Percentiles rank a stretch among this genome's conserved stretches.
These are phyloP conservation scores for Penicillium sp. DNA, from an alignment of 2,329 filamentous ascomycete species.

Conservation along the genomic window DNA sequence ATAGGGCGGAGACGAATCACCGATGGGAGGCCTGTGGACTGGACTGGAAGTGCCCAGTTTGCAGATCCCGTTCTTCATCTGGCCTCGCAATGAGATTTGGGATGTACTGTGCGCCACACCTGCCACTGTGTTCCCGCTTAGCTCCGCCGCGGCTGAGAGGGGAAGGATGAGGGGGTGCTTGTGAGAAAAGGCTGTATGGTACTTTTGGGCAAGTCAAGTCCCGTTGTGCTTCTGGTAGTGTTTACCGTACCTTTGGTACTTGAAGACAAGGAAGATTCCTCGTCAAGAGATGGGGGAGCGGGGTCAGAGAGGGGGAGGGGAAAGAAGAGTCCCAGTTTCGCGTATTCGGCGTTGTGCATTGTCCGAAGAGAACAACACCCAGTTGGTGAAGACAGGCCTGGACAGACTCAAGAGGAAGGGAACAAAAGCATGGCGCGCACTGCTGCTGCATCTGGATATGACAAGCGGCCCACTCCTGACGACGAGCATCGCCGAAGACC, in stretches of 20 bases:
- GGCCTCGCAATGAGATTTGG: constrained; percentile 14
- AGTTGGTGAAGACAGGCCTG: not conserved
- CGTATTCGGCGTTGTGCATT: not conserved
- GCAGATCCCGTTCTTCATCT: constrained; percentile 17
- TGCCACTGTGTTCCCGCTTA: constrained; percentile 9
- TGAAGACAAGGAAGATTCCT: not conserved
- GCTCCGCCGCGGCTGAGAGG: constrained; percentile 14
- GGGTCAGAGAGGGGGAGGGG: not conserved
- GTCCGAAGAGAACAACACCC: not conserved
- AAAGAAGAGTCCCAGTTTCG: too few relatives aligned
- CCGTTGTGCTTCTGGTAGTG: constrained; percentile 1
- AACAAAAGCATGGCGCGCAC: constrained; percentile 5
- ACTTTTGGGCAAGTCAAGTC: constrained; percentile 7
- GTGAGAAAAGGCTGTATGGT: not conserved
- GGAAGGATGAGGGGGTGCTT: not conserved
- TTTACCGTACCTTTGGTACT: not conserved
- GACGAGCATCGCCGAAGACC: constrained; percentile 9
- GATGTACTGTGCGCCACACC: constrained; percentile 13
- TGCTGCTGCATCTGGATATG: constrained; percentile 21
- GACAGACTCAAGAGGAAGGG: not conserved
- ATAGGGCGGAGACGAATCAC: constrained; percentile 12
- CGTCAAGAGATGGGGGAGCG: not conserved
- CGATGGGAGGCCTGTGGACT: not conserved
- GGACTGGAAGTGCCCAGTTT: not conserved
- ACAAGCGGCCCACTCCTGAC: constrained; percentile 14